Evolutionary conservation across 75 land plant genomes (phyloP).

Genomic region (Pinus tabuliformis): DNA sequence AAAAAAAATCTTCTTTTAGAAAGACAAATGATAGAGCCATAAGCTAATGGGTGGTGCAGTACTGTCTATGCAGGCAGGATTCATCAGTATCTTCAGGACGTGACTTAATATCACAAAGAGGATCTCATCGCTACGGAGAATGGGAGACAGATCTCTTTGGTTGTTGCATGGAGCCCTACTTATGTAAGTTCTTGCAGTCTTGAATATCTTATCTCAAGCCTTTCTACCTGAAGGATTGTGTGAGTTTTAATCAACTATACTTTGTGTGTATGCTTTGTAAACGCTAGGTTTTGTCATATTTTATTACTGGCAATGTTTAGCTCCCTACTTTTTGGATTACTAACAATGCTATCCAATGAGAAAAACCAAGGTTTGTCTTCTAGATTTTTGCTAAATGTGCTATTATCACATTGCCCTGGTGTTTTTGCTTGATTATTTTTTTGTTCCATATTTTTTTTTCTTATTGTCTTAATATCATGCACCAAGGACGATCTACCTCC

Average conservation of each 20-base stretch:
- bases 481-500: neutral
- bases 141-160: constrained; percentile 80
- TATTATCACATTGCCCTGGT: neutral
- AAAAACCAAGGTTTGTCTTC: neutral
- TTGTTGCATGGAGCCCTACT: constrained; percentile 78
- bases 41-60: constrained; percentile 6
- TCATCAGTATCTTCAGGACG: constrained; percentile 39
- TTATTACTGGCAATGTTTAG: neutral
- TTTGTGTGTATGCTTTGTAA: neutral
- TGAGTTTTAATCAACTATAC: neutral
- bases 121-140: constrained; percentile 36
- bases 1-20: neutral
- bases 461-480: neutral
- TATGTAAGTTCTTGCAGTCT: constrained; percentile 53
- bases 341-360: neutral
- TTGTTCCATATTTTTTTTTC: neutral
- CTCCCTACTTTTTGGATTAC: neutral
- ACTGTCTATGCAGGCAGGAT: constrained; percentile 27
- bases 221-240: no score
- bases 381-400: neutral
- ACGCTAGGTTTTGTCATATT: neutral
- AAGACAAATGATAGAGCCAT: neutral
- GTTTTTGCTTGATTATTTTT: neutral
- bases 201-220: neutral
- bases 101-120: constrained; percentile 27